These are phyloP conservation scores for Begonia fuchsioides DNA, from an alignment of 306 rosid genomes.

Conservation along the genomic window DNA sequence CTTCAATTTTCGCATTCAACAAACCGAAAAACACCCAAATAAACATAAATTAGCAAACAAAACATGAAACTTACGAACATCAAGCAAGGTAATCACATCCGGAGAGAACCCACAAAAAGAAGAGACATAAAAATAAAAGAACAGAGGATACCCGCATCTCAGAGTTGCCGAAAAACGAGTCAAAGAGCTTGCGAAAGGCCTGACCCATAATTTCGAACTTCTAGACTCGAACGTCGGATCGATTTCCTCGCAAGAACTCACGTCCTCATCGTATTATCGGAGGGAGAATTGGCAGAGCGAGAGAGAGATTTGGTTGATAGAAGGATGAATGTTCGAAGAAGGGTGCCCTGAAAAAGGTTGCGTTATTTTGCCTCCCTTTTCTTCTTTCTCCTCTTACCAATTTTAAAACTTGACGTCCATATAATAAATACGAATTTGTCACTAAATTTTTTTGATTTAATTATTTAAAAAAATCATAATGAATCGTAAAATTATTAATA, in stretches of 20 bases:
- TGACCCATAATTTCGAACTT: slow-evolving; percentile 28
- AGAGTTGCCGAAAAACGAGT: slow-evolving; percentile 41
- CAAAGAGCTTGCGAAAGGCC: slow-evolving; percentile 53
- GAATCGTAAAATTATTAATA: too few relatives aligned
- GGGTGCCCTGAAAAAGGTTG: background rate
- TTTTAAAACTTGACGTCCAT: too few relatives aligned
- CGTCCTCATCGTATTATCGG: background rate
- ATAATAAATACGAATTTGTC: too few relatives aligned
- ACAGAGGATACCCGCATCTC: slow-evolving; percentile 44
- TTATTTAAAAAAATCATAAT: too few relatives aligned
- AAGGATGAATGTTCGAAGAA: background rate
- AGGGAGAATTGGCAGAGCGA: background rate
- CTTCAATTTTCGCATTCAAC: too few relatives aligned
- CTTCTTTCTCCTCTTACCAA: background rate
- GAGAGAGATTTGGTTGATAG: background rate
- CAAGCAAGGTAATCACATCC: too few relatives aligned
- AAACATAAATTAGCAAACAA: too few relatives aligned
- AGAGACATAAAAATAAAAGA: background rate
- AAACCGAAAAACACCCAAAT: too few relatives aligned
- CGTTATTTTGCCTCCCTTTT: background rate
- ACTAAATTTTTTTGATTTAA: too few relatives aligned
- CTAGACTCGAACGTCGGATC: slow-evolving; percentile 3
- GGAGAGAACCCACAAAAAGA: too few relatives aligned
- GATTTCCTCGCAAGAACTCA: background rate
- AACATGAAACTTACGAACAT: too few relatives aligned